Base-by-base conservation (phyloP, 2,329 filamentous ascomycete genomes). In the Microcyclosporella mali region DNA sequence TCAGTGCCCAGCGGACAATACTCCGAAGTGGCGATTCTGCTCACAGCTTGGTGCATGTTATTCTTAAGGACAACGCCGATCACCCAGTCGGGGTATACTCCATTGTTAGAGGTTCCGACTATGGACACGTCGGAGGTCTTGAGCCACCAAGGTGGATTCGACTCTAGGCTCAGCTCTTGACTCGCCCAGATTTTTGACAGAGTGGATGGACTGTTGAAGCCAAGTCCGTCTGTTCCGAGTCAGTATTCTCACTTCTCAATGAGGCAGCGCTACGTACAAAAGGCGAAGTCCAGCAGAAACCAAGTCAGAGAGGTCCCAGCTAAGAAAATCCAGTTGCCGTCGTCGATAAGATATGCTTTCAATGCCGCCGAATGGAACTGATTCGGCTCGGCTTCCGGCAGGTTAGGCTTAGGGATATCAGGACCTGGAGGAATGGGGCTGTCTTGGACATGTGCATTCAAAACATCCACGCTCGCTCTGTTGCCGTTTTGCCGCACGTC, bases 401-500 rank as follows among this genome's bases (percentile, higher is more conserved):
- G 9, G 21, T 41, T 30, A 6, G 16, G 29, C 14, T 35, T 25
- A 16, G 32, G 19, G 12, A 34, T 34, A 17, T 34, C 32, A 17
- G 32, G 4, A 4, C 18, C 32, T 3, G 32, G 32, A 10, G 32
- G 6, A 11, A 17, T 15, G 6, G 19, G 40, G 37, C 9, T 11
- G 12, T 35, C 21, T 9, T 25, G 21, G 21, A 15, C 3, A 11
- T 6, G 25, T 21, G 37, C 25, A 17, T 29, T 25, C 10, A 31
- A 38, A 27, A 25, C 29, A 16, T 41, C 35, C 16, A 16, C 21
- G 30, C 35, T 15, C 15, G 36, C 35, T 40, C 30, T 12, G 35
- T 21, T 35, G 10, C 9, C 21, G 21, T 25, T 18, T 27, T 9
- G n/a, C 14, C 47, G 43, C 7, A 69, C 61, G 37, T 68, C 66